Conservation (phyloP, 306 rosid genomes). For the Hippophae gyantsensis region DNA sequence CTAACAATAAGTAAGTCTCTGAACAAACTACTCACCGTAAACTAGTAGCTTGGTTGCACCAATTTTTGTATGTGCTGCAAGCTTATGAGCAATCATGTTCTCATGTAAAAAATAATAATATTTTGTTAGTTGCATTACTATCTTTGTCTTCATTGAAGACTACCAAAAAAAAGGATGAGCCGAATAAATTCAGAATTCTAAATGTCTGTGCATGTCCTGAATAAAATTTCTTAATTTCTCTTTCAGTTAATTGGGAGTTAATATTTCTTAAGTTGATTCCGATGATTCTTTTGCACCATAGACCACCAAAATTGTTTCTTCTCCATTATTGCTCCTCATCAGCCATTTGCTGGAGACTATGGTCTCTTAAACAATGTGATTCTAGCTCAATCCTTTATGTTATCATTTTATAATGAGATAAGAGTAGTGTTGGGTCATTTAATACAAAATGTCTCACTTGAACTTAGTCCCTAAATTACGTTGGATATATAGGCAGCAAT, state of each 20-base stretch:
- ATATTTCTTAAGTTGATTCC: neutral
- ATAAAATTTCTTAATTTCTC: neutral
- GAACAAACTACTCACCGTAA: neutral
- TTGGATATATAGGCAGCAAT: neutral
- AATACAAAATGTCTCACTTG: neutral
- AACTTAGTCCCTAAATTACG: neutral
- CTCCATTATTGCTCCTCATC: neutral
- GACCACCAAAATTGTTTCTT: neutral
- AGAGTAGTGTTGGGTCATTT: neutral
- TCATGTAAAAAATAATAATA: neutral
- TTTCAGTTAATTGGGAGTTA: neutral
- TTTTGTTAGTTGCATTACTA: neutral
- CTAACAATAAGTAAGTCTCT: constrained; percentile 76
- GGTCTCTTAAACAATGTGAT: neutral
- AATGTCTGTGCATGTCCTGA: neutral
- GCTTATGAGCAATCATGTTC: neutral
- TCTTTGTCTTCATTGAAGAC: neutral
- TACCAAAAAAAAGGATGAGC: too few species aligned
- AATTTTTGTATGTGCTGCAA: constrained; percentile 10
- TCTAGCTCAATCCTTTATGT: neutral
- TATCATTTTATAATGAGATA: neutral
- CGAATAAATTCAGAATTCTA: neutral
- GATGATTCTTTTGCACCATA: neutral
- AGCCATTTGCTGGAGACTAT: neutral
- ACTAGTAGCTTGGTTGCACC: constrained; percentile 2